Evolutionary conservation across 352 stramenopile genomes (phyloP).

Genomic region (Stephanocyclus meneghinianus): DNA sequence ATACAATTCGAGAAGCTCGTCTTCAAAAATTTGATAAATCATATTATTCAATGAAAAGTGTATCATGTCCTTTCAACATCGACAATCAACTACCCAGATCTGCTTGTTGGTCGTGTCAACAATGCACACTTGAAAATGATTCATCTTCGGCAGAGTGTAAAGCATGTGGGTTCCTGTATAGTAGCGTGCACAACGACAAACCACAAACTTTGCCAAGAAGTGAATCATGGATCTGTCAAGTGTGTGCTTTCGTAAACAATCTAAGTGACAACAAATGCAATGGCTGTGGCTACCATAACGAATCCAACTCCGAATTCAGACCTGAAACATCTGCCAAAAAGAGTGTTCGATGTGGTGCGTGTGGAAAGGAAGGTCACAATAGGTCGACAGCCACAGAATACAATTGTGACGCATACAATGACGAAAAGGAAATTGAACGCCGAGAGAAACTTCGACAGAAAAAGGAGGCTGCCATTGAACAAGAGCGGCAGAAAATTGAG

Average conservation of each 20-base stretch:
- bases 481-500: slow-evolving; percentile 40
- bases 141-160: neutral
- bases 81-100: slow-evolving; percentile 24
- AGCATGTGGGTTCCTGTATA: neutral
- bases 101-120: slow-evolving; percentile 6
- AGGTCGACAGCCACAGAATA: slow-evolving; percentile 48
- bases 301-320: neutral
- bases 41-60: neutral
- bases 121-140: slow-evolving; percentile 34
- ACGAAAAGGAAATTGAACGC: slow-evolving; percentile 55
- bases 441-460: slow-evolving; percentile 44
- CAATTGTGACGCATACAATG: slow-evolving; percentile 57
- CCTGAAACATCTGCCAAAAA: neutral
- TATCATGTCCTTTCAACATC: slow-evolving; percentile 13
- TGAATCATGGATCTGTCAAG: slow-evolving; percentile 7
- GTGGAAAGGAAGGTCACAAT: slow-evolving; percentile 58
- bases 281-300: neutral
- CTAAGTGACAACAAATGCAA: neutral
- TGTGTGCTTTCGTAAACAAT: slow-evolving; percentile 25
- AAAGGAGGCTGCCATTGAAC: slow-evolving; percentile 32
- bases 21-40: slow-evolving; percentile 21
- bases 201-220: neutral
- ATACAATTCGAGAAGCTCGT: slow-evolving; percentile 41
- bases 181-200: neutral
- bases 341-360: slow-evolving; percentile 49